Conservation (phyloP, 306 rosid genomes). For the Cicer pinnatifidum region DNA sequence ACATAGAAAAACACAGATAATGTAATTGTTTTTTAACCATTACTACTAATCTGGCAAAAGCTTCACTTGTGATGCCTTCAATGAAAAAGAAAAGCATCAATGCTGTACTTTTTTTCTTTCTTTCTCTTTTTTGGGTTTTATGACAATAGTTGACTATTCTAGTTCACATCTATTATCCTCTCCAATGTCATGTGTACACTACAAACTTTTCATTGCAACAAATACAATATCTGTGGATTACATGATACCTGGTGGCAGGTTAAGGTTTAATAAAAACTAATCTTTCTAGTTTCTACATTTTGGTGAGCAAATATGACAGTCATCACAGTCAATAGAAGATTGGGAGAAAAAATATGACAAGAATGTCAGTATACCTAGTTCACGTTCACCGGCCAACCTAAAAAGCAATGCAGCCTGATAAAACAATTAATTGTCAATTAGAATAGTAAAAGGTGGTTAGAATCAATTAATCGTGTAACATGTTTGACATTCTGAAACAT, state of each 20-base stretch:
- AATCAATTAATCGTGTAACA: constrained; percentile 16
- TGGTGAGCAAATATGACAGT: constrained; percentile 24
- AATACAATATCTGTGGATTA: constrained; percentile 18
- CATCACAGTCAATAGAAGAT: constrained; percentile 29
- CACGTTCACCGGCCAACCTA: constrained; percentile 86
- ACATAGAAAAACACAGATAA: constrained; percentile 12
- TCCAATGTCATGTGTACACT: background rate
- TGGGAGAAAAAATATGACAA: constrained; percentile 11
- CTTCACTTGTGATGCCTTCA: constrained; percentile 25
- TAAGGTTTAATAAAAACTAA: background rate
- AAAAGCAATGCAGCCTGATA: constrained; percentile 91
- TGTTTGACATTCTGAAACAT: constrained; percentile 43
- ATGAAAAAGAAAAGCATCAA: constrained; percentile 1
- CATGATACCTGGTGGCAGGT: constrained; percentile 9
- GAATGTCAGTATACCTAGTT: constrained; percentile 62
- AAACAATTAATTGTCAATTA: constrained; percentile 48
- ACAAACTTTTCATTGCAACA: constrained; percentile 5
- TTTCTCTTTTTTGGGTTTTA: constrained; percentile 8
- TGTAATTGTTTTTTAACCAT: constrained; percentile 26
- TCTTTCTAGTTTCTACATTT: constrained; percentile 26
- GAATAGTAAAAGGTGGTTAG: constrained; percentile 38
- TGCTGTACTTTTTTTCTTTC: background rate
- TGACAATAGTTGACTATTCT: background rate
- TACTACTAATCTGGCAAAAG: background rate
- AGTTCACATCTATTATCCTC: constrained; percentile 30